Conservation (phyloP, 768 basidiomycete genomes). For the Tubosaeta sp. region DNA sequence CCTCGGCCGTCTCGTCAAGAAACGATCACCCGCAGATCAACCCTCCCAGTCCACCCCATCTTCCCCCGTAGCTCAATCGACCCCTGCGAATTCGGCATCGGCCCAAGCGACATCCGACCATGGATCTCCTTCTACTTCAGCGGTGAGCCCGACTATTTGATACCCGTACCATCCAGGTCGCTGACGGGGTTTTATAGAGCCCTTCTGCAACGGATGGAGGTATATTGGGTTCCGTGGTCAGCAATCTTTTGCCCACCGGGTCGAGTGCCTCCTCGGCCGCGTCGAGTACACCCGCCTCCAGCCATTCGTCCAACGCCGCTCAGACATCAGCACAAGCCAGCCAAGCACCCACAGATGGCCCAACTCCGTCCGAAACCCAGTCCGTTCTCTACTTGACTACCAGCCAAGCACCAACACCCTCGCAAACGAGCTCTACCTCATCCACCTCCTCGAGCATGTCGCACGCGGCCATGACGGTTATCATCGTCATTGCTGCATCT, state of each 20-base stretch:
- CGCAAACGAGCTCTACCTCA: slow-evolving; percentile 16
- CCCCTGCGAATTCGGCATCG: slow-evolving; percentile 12
- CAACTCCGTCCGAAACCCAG: slow-evolving; percentile 57
- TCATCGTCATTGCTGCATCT: slow-evolving; percentile 67
- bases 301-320: slow-evolving; percentile 12
- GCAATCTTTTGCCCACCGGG: slow-evolving; percentile 10
- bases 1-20: slow-evolving; percentile 66
- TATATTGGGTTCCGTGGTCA: slow-evolving; percentile 8
- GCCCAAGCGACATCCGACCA: slow-evolving; percentile 11
- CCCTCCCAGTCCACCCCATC: slow-evolving; percentile 21
- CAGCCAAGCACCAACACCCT: slow-evolving; percentile 15
- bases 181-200: slow-evolving; percentile 11
- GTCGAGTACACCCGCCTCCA: slow-evolving; percentile 15
- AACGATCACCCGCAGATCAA: slow-evolving; percentile 40
- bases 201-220: slow-evolving; percentile 8
- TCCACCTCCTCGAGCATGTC: slow-evolving; percentile 36
- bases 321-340: slow-evolving; percentile 9
- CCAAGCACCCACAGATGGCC: slow-evolving; percentile 31
- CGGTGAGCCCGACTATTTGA: slow-evolving; percentile 14
- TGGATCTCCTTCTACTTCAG: slow-evolving; percentile 13
- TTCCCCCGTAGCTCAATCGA: slow-evolving; percentile 11
- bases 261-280: slow-evolving; percentile 18
- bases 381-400: slow-evolving; percentile 42
- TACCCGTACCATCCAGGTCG: neutral
- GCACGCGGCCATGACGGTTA: slow-evolving; percentile 47